Evolutionary conservation across 139 green algal species (phyloP).

Genomic region (Volvox reticuliferus): DNA sequence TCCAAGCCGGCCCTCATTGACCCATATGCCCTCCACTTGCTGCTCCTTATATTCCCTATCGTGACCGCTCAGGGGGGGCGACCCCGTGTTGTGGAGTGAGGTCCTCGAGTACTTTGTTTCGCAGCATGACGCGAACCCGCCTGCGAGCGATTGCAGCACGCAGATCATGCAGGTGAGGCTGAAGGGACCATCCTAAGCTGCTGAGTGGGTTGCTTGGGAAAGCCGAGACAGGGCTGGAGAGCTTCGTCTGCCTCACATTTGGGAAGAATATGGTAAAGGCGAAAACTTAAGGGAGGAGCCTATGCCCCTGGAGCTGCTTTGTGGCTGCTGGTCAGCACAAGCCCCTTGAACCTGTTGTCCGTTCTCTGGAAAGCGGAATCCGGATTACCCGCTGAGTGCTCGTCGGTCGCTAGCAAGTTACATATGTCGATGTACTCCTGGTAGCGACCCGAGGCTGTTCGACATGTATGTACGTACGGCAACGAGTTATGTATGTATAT

Average conservation of each 20-base stretch:
- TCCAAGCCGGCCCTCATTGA: too few species aligned
- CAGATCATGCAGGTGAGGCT: slow-evolving; percentile 42
- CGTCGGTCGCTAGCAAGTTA: too few species aligned
- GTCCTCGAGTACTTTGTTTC: slow-evolving; percentile 61
- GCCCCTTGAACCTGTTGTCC: background rate
- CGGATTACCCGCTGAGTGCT: too few species aligned
- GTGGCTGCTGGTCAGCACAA: background rate
- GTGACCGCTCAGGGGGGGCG: slow-evolving; percentile 64
- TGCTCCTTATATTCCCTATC: background rate
- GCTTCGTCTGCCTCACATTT: background rate
- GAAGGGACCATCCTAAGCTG: background rate
- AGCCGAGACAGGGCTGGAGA: background rate
- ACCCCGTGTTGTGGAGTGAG: slow-evolving; percentile 90
- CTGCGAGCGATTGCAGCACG: slow-evolving; percentile 19
- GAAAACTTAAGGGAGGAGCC: background rate
- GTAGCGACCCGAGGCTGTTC: too few species aligned
- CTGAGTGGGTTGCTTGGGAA: too few species aligned
- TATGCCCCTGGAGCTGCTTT: background rate
- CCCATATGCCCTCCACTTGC: background rate
- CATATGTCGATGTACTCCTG: too few species aligned
- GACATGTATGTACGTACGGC: too few species aligned
- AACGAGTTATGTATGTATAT: too few species aligned
- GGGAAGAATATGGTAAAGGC: background rate
- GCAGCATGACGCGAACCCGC: slow-evolving; percentile 42
- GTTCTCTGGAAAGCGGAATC: too few species aligned